phyloP scores from a whole-genome alignment of 2,329 filamentous ascomycete species.

The Penicillium glabrum region DNA sequence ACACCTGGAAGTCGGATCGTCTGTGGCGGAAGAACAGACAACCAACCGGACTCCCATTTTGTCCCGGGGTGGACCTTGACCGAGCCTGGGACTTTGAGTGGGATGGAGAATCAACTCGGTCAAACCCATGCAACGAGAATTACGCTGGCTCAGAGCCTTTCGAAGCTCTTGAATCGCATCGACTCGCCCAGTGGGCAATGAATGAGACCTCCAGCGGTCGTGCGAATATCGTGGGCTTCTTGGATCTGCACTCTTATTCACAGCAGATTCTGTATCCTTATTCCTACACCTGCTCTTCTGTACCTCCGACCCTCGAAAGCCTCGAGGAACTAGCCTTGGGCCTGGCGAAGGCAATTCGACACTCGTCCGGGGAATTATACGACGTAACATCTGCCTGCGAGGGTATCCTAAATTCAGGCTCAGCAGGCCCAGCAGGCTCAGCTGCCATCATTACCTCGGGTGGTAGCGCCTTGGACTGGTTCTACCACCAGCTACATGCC shows the following conservation, averaged over 20 bases:
- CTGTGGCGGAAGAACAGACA: conserved; percentile 93
- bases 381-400: conserved; percentile 83
- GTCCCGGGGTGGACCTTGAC: conserved; percentile 84
- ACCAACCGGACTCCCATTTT: conserved; percentile 76
- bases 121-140: conserved; percentile 86
- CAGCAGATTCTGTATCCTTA: conserved; percentile 94
- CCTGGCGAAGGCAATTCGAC: conserved; percentile 82
- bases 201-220: conserved; percentile 72
- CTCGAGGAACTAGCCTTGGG: conserved; percentile 86
- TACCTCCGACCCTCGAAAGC: conserved; percentile 85
- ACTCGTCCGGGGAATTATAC: conserved; percentile 74
- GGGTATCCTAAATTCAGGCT: conserved; percentile 59
- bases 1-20: conserved; percentile 87
- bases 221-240: conserved; percentile 74
- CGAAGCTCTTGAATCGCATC: conserved; percentile 74
- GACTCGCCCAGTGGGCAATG: conserved; percentile 77
- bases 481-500: conserved; percentile 82
- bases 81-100: conserved; percentile 83
- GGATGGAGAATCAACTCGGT: conserved; percentile 65
- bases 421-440: conserved; percentile 17
- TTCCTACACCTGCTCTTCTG: conserved; percentile 74
- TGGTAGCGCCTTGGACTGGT: conserved; percentile 89
- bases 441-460: conserved; percentile 68
- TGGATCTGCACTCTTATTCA: conserved; percentile 93
- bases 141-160: conserved; percentile 84